A percentile compares a stretch with the other conserved stretches of the same genome.
These are phyloP conservation scores for Penicillium bialowiezense DNA, from an alignment of 495 filamentous ascomycete genomes.

Conservation along the genomic window DNA sequence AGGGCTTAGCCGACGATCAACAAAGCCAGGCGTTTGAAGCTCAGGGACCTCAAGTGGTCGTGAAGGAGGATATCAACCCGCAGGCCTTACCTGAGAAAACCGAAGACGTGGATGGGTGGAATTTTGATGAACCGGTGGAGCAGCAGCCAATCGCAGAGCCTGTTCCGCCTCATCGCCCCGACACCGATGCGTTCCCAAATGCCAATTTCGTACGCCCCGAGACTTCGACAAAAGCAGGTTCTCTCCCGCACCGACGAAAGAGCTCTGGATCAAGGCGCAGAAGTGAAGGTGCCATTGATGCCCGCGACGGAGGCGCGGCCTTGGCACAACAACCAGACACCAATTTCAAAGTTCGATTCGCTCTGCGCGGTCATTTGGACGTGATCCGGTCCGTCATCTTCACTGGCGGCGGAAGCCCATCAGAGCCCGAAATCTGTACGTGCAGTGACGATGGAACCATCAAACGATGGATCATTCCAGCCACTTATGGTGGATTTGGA, in stretches of 20 bases:
- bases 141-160: conserved; percentile 43
- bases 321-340: conserved; percentile 52
- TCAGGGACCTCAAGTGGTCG: conserved; percentile 48
- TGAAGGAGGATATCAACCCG: conserved; percentile 31
- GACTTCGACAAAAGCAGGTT: conserved; percentile 69
- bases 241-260: conserved; percentile 73
- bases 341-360: conserved; percentile 89
- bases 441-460: conserved; percentile 92
- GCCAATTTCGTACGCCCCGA: conserved; percentile 73
- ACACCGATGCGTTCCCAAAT: conserved; percentile 81
- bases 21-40: conserved; percentile 56
- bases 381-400: conserved; percentile 92
- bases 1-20: conserved; percentile 50
- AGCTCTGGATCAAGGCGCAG: conserved; percentile 68
- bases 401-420: conserved; percentile 89
- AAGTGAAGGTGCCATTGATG: conserved; percentile 52
- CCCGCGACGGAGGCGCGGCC: conserved; percentile 36
- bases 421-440: conserved; percentile 95
- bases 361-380: conserved; percentile 87
- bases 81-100: conserved; percentile 30
- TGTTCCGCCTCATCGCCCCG: conserved; percentile 63
- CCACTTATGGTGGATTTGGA: conserved; percentile 61
- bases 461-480: conserved; percentile 94
- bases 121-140: conserved; percentile 71
- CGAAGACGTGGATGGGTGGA: conserved; percentile 77